Evolutionary conservation across 495 filamentous ascomycete species (phyloP), one percentile per base, ranked within the genome.

Genomic region (Staphylotrichum tortipilum): DNA sequence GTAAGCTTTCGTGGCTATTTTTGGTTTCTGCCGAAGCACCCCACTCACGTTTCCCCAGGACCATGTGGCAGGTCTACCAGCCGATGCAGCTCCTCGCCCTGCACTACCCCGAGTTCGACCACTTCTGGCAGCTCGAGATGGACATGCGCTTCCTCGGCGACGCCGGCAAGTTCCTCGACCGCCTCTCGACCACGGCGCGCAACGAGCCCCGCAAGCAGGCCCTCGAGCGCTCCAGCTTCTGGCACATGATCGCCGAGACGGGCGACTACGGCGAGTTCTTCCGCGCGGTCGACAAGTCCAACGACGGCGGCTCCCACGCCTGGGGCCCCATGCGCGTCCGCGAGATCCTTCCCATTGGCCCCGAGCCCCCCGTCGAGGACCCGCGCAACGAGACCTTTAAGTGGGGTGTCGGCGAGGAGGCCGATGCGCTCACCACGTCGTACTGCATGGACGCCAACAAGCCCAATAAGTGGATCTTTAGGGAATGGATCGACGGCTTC

Each of bases 91-190:
- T 78, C 68, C 77, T 81, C 50, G 65, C 76, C 28, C 76, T 79
- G 43, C 60, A 75, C 38, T 73, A 77, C 47, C 75, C 72, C 42
- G 76, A 80, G 47, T 81, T 79, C 53, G 78, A 81, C 55, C 78
- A 76, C 62, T 68, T 73, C 58, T 81, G 78, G 78, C 78, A 81
- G 54, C 70, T 77, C 68, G 78, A 81, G 64, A 77, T 81, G 70
- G 78, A 81, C 65, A 57, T 79, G 53, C 69, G 78, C 40, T 77
- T 78, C 60, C 70, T 66, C 23, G 78, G 78, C 40, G 73, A 80
- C 60, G 74, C 77, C 41, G 78, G 75, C 53, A 71, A 77, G 52
- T 74, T 76, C 59, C 68, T 78, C 47, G 67, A 67, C 56, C 57
- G 60, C 15, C 46, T 78, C 19, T 47, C 68, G 38, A 62, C 68